Evolutionary conservation across 129 eudicot species (phyloP).

Genomic region (Lonicera japonica): DNA sequence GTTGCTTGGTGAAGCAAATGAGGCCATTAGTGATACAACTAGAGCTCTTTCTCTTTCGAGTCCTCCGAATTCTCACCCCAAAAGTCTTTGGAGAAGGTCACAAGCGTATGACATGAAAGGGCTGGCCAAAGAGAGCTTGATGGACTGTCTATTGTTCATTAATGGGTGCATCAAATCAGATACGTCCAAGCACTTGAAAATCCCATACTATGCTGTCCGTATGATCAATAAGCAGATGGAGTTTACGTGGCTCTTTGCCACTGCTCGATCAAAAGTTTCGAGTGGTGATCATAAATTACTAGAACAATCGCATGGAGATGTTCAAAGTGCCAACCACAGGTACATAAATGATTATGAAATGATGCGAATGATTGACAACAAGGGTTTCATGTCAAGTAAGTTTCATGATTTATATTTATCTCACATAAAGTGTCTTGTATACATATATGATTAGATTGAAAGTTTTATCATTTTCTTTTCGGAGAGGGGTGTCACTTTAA

Average conservation of each 20-base stretch:
- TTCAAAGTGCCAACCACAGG: conserved; percentile 14
- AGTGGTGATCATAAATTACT: not conserved
- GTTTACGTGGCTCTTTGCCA: conserved; percentile 58
- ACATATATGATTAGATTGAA: not conserved
- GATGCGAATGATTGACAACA: conserved; percentile 13
- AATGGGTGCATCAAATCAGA: conserved; percentile 29
- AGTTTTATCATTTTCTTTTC: not conserved
- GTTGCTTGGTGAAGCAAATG: conserved; percentile 48
- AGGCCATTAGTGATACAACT: conserved; percentile 72
- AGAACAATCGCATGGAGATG: conserved; percentile 13
- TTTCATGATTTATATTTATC: not conserved
- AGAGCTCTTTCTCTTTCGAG: conserved; percentile 67
- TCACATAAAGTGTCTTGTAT: not conserved
- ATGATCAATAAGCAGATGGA: conserved; percentile 81
- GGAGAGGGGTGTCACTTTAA: not conserved
- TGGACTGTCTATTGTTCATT: conserved; percentile 79
- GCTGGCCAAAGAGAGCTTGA: conserved; percentile 79
- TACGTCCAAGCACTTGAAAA: conserved; percentile 19
- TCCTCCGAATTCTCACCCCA: conserved; percentile 68
- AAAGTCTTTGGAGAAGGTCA: conserved; percentile 89
- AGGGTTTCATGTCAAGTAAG: conserved; percentile 43
- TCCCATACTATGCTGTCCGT: conserved; percentile 59
- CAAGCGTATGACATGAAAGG: conserved; percentile 92
- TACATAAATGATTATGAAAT: conserved; percentile 12
- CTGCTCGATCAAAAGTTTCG: conserved; percentile 29